Conservation (phyloP, 176 grass and related monocot species). For the Olyra latifolia region DNA sequence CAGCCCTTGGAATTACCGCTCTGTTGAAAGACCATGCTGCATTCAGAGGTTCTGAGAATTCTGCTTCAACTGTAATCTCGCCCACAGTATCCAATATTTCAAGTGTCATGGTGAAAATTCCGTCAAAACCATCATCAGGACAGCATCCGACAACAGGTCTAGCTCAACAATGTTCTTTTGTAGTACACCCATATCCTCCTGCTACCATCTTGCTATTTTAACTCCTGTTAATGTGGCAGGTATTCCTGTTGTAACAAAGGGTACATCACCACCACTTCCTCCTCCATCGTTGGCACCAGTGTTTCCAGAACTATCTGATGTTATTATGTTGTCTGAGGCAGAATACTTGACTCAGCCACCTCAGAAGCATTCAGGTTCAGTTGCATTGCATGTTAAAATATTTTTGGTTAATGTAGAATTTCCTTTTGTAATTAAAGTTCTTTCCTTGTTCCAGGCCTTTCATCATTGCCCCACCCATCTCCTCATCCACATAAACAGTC, state of each 20-base stretch:
- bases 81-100: slow-evolving; percentile 15
- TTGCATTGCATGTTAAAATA: not conserved
- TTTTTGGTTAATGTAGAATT: slow-evolving; percentile 8
- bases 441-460: slow-evolving; percentile 13
- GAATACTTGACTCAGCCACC: not conserved
- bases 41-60: slow-evolving; percentile 33
- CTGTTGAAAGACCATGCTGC: slow-evolving; percentile 65
- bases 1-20: slow-evolving; percentile 74
- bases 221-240: slow-evolving; percentile 25
- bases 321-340: slow-evolving; percentile 15
- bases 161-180: slow-evolving; percentile 13
- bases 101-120: slow-evolving; percentile 13
- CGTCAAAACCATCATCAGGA: slow-evolving; percentile 30
- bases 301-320: slow-evolving; percentile 1
- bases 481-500: slow-evolving; percentile 13
- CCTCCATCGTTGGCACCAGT: not conserved
- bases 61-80: slow-evolving; percentile 32
- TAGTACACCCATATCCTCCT: slow-evolving; percentile 25
- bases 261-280: not conserved
- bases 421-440: slow-evolving; percentile 35
- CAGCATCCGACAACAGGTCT: slow-evolving; percentile 38
- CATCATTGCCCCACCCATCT: slow-evolving; percentile 28
- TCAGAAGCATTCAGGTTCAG: slow-evolving; percentile 43
- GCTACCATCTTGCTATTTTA: slow-evolving; percentile 12
- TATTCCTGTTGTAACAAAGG: slow-evolving; percentile 24